phyloP scores from a whole-genome alignment of 805 yeast species.

The Teunomyces lycoperdinae region DNA sequence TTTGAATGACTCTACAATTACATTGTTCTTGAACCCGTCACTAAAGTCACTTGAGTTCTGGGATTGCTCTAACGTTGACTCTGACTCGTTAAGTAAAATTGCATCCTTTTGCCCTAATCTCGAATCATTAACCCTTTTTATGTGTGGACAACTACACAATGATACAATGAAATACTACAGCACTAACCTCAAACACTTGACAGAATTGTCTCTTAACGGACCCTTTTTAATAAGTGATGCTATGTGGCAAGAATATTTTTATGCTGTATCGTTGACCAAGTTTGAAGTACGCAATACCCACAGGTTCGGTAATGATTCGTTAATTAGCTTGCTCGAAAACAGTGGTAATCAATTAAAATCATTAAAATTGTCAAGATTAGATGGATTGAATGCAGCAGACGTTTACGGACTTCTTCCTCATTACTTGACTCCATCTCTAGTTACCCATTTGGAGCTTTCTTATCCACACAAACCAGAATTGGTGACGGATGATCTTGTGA shows the following conservation, averaged over 20 bases:
- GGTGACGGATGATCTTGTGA: slow-evolving; percentile 63
- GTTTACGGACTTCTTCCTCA: slow-evolving; percentile 66
- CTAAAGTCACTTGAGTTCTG: slow-evolving; percentile 65
- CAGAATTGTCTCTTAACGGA: slow-evolving; percentile 71
- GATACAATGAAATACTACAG: slow-evolving; percentile 65
- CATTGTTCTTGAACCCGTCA: slow-evolving; percentile 66
- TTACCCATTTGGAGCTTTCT: slow-evolving; percentile 62
- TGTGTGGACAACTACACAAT: slow-evolving; percentile 92
- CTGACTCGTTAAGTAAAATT: slow-evolving; percentile 62
- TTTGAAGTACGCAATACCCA: slow-evolving; percentile 80
- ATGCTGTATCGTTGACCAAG: slow-evolving; percentile 46
- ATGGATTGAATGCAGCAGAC: slow-evolving; percentile 59
- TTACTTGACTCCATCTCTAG: slow-evolving; percentile 41
- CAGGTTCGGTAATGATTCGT: slow-evolving; percentile 66
- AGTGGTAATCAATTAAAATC: slow-evolving; percentile 53
- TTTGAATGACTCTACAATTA: slow-evolving; percentile 65
- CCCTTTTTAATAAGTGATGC: slow-evolving; percentile 78
- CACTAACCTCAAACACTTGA: slow-evolving; percentile 54
- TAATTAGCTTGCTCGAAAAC: slow-evolving; percentile 58
- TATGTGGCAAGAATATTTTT: slow-evolving; percentile 78
- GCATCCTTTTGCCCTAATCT: slow-evolving; percentile 79
- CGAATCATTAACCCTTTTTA: slow-evolving; percentile 62
- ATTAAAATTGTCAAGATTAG: slow-evolving; percentile 65
- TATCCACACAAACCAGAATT: slow-evolving; percentile 66
- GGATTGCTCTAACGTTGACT: slow-evolving; percentile 85